Percentiles rank a stretch among this genome's conserved stretches.
phyloP scores from a whole-genome alignment of 2,329 filamentous ascomycete species.

The Colletotrichum musae region DNA sequence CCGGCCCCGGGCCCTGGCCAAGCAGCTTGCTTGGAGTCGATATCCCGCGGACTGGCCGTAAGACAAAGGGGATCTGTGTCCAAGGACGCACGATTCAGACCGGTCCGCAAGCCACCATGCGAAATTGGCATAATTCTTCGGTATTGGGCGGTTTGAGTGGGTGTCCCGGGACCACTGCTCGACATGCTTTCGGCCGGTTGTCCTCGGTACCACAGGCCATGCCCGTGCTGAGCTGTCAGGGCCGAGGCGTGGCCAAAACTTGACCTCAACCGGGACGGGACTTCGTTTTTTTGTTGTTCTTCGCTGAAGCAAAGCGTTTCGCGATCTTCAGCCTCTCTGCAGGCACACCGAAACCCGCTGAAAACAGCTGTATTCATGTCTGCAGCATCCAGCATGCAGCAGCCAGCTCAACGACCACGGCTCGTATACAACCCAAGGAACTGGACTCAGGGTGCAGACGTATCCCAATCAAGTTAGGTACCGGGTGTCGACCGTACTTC shows the following conservation, averaged over 20 bases:
- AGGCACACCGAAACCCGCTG: conserved; percentile 3
- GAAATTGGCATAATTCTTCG: conserved; percentile 4
- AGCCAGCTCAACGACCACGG: conserved; percentile 5
- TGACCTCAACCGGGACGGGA: conserved; percentile 15
- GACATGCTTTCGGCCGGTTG: conserved; percentile 35
- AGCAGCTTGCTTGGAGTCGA: conserved; percentile 15
- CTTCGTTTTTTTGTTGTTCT: not conserved
- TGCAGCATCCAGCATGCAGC: conserved; percentile 12
- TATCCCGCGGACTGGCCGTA: conserved; percentile 33
- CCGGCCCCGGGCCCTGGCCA: conserved; percentile 13
- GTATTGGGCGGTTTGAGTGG: conserved; percentile 22
- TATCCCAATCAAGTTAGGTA: conserved; percentile 16
- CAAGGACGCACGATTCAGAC: conserved; percentile 31
- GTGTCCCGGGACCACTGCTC: conserved; percentile 11
- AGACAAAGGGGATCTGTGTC: conserved; percentile 37
- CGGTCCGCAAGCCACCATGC: conserved; percentile 6
- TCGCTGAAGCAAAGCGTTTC: conserved; percentile 1
- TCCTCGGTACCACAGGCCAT: conserved; percentile 9
- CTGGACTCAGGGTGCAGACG: conserved; percentile 5
- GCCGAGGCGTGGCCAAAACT: conserved; percentile 34
- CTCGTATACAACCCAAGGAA: conserved; percentile 1
- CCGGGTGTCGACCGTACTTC: conserved; percentile 25
- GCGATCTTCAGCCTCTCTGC: not conserved
- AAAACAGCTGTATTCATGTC: not conserved
- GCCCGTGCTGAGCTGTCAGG: conserved; percentile 24